Percentiles rank a stretch among this genome's conserved stretches.
phyloP scores from a whole-genome alignment of 2,329 filamentous ascomycete species.

The Zasmidium cellare region DNA sequence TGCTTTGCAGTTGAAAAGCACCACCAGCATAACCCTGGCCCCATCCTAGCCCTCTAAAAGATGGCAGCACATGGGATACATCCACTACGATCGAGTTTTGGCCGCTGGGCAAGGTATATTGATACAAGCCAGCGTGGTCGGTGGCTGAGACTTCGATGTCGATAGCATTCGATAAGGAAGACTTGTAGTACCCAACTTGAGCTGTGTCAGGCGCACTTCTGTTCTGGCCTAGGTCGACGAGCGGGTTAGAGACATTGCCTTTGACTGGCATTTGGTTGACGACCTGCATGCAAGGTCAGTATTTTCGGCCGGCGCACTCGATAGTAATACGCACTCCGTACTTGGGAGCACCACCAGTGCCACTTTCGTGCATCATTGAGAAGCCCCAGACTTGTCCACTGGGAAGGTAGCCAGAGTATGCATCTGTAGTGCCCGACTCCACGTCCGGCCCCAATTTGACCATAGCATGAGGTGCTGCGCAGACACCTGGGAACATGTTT shows the following conservation, averaged over 20 bases:
- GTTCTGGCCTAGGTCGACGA: constrained; percentile 26
- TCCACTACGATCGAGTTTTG: constrained; percentile 57
- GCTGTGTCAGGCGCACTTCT: constrained; percentile 39
- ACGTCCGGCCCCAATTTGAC: constrained; percentile 44
- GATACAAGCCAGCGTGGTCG: constrained; percentile 57
- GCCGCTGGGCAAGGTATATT: constrained; percentile 57
- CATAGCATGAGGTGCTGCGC: constrained; percentile 39
- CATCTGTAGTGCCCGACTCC: constrained; percentile 30
- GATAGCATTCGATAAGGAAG: constrained; percentile 56
- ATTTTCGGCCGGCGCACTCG: background rate
- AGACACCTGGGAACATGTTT: constrained; percentile 43
- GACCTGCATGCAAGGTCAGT: constrained; percentile 4
- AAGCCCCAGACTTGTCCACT: constrained; percentile 27
- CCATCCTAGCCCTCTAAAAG: constrained; percentile 56
- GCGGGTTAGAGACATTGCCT: constrained; percentile 20
- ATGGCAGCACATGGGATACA: constrained; percentile 60
- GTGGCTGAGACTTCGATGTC: constrained; percentile 59
- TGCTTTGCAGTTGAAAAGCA: constrained; percentile 51
- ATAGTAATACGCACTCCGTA: constrained; percentile 45
- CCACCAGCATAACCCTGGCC: constrained; percentile 61
- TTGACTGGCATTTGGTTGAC: constrained; percentile 25
- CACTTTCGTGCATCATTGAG: constrained; percentile 62
- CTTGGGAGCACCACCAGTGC: constrained; percentile 68
- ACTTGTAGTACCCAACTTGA: constrained; percentile 63
- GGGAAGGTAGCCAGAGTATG: constrained; percentile 41